These are phyloP conservation scores for Hygrophoropsis aurantiaca DNA, from an alignment of 768 basidiomycete species.

Conservation along the genomic window DNA sequence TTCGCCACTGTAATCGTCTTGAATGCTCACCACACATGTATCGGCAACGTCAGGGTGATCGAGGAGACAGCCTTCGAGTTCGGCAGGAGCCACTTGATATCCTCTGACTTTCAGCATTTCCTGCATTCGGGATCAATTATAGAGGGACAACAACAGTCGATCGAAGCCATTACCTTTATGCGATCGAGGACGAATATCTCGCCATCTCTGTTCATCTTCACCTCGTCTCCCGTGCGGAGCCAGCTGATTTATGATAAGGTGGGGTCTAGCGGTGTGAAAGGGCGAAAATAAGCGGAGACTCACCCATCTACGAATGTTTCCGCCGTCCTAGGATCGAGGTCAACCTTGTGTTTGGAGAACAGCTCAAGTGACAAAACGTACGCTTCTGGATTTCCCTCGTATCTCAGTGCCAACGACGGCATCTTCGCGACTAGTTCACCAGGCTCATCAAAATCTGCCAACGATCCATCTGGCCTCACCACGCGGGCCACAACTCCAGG, in stretches of 20 bases:
- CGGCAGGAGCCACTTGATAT: conserved; percentile 62
- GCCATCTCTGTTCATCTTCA: conserved; percentile 56
- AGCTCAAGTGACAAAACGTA: conserved; percentile 31
- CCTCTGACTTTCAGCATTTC: conserved; percentile 71
- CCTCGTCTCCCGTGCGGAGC: conserved; percentile 74
- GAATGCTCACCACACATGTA: conserved; percentile 63
- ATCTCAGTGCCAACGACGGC: conserved; percentile 60
- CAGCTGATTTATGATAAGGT: conserved; percentile 37
- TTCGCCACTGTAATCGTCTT: conserved; percentile 77
- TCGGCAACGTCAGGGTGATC: conserved; percentile 60
- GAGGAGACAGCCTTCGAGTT: conserved; percentile 65
- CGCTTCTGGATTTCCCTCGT: conserved; percentile 60
- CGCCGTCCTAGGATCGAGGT: conserved; percentile 43
- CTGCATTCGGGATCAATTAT: conserved; percentile 28
- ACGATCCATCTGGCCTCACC: conserved; percentile 54
- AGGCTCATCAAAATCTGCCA: conserved; percentile 55
- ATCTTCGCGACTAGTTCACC: conserved; percentile 63
- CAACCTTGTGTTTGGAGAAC: conserved; percentile 13
- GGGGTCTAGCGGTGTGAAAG: background rate
- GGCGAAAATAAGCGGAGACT: background rate
- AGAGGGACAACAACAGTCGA: background rate
- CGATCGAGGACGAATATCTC: conserved; percentile 74
- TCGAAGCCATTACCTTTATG: conserved; percentile 52
- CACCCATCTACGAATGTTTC: conserved; percentile 60
- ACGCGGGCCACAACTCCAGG: conserved; percentile 59